Evolutionary conservation across 2,329 filamentous ascomycete species (phyloP).

Genomic region (Xylaria sp.): DNA sequence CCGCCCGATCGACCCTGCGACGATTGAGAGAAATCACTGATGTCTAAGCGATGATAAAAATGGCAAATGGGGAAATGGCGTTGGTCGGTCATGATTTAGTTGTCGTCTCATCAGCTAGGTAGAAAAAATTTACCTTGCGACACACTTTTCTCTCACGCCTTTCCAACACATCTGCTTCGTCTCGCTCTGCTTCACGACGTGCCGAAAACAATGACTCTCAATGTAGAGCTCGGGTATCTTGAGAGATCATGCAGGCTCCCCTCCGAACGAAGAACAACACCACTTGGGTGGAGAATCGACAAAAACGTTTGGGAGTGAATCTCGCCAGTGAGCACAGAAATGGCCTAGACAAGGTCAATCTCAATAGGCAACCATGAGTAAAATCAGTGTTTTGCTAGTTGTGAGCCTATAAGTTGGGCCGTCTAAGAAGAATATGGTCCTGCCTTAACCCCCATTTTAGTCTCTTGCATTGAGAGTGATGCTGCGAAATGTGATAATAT

Average conservation of each 20-base stretch:
- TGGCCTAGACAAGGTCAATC: conserved; percentile 1
- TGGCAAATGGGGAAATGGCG: conserved; percentile 39
- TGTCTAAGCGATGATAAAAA: conserved; percentile 37
- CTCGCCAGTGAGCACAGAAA: background rate
- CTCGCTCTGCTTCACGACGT: conserved; percentile 14
- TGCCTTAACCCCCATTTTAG: background rate
- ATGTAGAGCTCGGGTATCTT: background rate
- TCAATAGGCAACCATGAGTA: conserved; percentile 5
- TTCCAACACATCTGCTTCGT: conserved; percentile 20
- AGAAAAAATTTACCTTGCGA: conserved; percentile 40
- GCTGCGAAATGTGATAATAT: conserved; percentile 2
- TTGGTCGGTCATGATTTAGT: conserved; percentile 40
- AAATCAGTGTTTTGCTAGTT: conserved; percentile 5
- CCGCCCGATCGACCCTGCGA: conserved; percentile 40
- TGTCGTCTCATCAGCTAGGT: conserved; percentile 41
- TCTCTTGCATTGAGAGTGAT: background rate
- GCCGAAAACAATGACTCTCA: conserved; percentile 12
- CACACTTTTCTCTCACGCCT: conserved; percentile 36
- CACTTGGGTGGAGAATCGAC: background rate
- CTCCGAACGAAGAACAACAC: background rate
- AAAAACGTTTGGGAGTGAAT: background rate
- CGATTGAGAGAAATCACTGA: conserved; percentile 41
- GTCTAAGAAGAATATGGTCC: conserved; percentile 7
- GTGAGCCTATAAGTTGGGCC: conserved; percentile 10
- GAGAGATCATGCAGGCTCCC: conserved; percentile 2